Base-by-base conservation (phyloP, 2,329 filamentous ascomycete genomes). In the Seiridium cupressi region DNA sequence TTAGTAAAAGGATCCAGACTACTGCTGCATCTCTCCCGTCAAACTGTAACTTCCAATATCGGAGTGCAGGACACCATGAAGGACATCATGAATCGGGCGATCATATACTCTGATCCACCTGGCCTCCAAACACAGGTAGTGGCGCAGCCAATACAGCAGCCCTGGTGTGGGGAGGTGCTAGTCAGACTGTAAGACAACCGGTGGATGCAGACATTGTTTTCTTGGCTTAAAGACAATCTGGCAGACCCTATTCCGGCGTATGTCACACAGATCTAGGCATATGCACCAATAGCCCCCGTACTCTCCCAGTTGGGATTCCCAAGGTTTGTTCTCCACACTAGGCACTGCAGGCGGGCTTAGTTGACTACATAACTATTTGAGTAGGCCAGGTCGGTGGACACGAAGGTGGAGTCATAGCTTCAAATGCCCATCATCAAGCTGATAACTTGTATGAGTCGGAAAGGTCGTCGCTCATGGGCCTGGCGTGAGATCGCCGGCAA, bases 321-420 rank as follows among this genome's bases (percentile, higher is more conserved):
- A 53, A 53, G 54, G 54, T 38, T 46, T 13, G 5, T 59, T n/a
- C 10, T 6, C 10, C 48, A 8, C 35, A 32, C 13, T 35, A 31
- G 18, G 47, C 10, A 10, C 10, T 13, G 18, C 47, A 26, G 2
- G 18, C 18, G 18, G 18, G 18, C 18, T 26, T 26, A 26, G 18
- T 26, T 26, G 18, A 26, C 18, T 26, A 26, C 2, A 26, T 26
- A 26, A 26, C 18, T 2, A 26, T 2, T 26, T 26, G 18, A 26
- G 18, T 26, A 26, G 84, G 85, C 8, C 87, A 89, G 70, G 81
- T 89, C 3, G 88, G 88, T 47, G 89, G 89, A 4, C 88, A 91
- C 68, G 88, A 91, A 73, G 88, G 18, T 26, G 18, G 18, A 26
- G 88, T 18, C 84, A 90, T 1, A 86, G 42, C 18, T 11, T 11